Evolutionary conservation across 805 yeast species (phyloP), one percentile per base, ranked within the genome.

Genomic region (Monosporozyma servazzii): DNA sequence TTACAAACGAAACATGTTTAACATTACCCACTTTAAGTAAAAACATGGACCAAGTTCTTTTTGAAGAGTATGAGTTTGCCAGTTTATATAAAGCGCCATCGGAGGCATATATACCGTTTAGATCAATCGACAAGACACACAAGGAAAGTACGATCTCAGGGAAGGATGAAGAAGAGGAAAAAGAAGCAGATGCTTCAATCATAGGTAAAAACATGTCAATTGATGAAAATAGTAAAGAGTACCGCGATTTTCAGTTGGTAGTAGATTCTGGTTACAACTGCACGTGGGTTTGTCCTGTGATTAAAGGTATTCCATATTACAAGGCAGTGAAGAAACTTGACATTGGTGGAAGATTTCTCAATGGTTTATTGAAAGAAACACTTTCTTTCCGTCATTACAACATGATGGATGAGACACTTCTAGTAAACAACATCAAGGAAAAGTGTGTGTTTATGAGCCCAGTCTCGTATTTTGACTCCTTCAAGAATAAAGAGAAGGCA

Each of bases 331-430:
- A 79, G 54, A 82, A 87, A 54, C 69, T 90, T 49, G 91, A 89
- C 45, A 79, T 95, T 46, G 99, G 93, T 0, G 99, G 99, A 0
- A 77, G 87, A 51, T 73, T 87, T 48, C 68, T 93, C 49, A 87
- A 88, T 49, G 96, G 96, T 3, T 79, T 84, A 48, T 67, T 95
- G 49, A 76, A 89, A 55, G 98, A 93, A 62, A 75, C 87, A 47
- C 79, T 91, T 11, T 88, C 96, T 2, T 93, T 86, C 63, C 75
- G 97, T 50, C 93, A 93, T 70, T 93, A 90, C 66, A 91, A 93
- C 62, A 89, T 93, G 58, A 82, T 88, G 63, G 96, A 93, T 54
- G 99, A 95, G 67, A 84, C 96, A 0, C 73, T 86, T 2, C 69
- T 93, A 46, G 82, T 93, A 47, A 88, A 89, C 62, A 82, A 85